phyloP scores from a whole-genome alignment of 176 grass and related monocot species.

The Dendrocalamus sinicus region DNA sequence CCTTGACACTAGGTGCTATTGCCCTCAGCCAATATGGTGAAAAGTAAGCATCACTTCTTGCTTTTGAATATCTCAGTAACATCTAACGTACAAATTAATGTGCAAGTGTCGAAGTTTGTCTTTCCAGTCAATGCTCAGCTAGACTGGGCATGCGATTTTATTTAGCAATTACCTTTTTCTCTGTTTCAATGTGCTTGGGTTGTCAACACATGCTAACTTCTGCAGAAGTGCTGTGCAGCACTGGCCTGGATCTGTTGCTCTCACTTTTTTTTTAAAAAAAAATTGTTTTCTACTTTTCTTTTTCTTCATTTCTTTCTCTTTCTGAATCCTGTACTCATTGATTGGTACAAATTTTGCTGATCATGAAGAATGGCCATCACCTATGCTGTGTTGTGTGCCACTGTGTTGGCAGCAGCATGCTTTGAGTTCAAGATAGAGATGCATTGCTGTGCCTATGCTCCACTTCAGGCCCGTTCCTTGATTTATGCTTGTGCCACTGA shows the following conservation, averaged over 20 bases:
- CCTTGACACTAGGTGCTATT: constrained; percentile 61
- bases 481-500: not conserved
- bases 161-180: constrained; percentile 11
- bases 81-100: not conserved
- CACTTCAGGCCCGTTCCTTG: not conserved
- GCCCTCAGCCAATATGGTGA: constrained; percentile 61
- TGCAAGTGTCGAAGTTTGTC: constrained; percentile 17
- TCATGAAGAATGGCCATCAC: not conserved
- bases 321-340: not conserved
- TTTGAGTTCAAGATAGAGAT: not conserved
- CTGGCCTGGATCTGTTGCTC: not conserved
- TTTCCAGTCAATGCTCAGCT: not conserved
- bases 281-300: not conserved
- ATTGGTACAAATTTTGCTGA: not conserved
- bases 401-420: not conserved
- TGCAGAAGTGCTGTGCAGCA: constrained; percentile 1
- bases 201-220: constrained; percentile 30
- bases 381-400: not conserved
- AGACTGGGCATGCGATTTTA: not conserved
- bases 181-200: constrained; percentile 4
- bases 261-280: not conserved
- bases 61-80: constrained; percentile 27
- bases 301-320: constrained; percentile 7
- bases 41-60: constrained; percentile 57
- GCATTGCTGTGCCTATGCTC: not conserved